These are phyloP conservation scores for Verruconis gallopava DNA, from an alignment of 2,329 filamentous ascomycete species.

Conservation along the genomic window DNA sequence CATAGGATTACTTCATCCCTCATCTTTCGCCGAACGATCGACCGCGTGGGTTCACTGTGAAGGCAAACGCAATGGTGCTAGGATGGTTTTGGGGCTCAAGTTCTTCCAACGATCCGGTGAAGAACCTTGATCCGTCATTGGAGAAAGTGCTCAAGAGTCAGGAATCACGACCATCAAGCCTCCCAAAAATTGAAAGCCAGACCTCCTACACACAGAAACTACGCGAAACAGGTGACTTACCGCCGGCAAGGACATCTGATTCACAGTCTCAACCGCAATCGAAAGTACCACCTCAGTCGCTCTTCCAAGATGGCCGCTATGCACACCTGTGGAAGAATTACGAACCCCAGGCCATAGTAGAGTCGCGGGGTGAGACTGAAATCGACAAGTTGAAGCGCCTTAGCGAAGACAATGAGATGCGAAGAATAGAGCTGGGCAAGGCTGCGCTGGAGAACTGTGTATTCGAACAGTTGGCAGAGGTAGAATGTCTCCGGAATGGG, in stretches of 20 bases:
- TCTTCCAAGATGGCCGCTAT: slow-evolving; percentile 58
- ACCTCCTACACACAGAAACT: slow-evolving; percentile 14
- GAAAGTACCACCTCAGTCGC: slow-evolving; percentile 38
- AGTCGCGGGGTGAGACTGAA: slow-evolving; percentile 56
- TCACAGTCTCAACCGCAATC: slow-evolving; percentile 10
- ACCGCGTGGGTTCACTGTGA: too few relatives aligned
- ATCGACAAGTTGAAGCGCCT: slow-evolving; percentile 72
- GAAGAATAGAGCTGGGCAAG: slow-evolving; percentile 61
- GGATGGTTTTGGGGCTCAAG: slow-evolving; percentile 39
- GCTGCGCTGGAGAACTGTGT: slow-evolving; percentile 91
- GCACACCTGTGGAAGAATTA: slow-evolving; percentile 92
- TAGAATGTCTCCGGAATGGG: slow-evolving; percentile 59
- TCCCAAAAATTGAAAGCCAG: slow-evolving; percentile 44
- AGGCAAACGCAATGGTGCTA: slow-evolving; percentile 30
- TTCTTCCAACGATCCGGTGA: slow-evolving; percentile 49
- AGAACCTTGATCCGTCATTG: slow-evolving; percentile 68
- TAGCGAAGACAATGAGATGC: slow-evolving; percentile 71
- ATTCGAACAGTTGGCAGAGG: slow-evolving; percentile 70
- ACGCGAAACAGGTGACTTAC: slow-evolving; percentile 14
- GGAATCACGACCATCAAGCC: slow-evolving; percentile 25
- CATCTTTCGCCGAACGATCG: too few relatives aligned
- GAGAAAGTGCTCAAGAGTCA: slow-evolving; percentile 77
- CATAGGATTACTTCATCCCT: too few relatives aligned
- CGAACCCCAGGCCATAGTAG: slow-evolving; percentile 55
- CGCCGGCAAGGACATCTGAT: background rate